Conservation (phyloP, 2,329 filamentous ascomycete genomes). For the Diplodia seriata region DNA sequence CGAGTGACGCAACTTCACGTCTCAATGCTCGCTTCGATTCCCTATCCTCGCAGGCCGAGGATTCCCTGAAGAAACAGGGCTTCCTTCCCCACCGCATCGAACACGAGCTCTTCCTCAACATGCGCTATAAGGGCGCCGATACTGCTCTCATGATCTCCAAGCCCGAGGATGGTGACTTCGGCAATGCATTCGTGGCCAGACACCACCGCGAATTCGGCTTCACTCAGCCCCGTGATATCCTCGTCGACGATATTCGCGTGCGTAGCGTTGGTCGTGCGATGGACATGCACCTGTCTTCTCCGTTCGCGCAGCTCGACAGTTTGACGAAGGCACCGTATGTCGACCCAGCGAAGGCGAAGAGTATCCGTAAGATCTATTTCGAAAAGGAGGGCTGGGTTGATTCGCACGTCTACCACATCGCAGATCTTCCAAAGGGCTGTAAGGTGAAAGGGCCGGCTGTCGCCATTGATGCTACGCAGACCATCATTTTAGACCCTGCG, state of each 20-base stretch:
- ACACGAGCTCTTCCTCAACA: constrained; percentile 51
- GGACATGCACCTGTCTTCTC: constrained; percentile 34
- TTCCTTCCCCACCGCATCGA: constrained; percentile 50
- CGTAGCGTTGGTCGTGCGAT: constrained; percentile 73
- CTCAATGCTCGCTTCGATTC: constrained; percentile 64
- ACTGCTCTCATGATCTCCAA: constrained; percentile 53
- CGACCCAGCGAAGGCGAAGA: constrained; percentile 65
- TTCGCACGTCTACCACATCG: constrained; percentile 40
- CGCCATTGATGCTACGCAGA: constrained; percentile 54
- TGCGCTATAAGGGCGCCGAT: constrained; percentile 54
- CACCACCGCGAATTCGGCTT: constrained; percentile 56
- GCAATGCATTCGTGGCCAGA: constrained; percentile 44
- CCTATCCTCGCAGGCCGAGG: constrained; percentile 37
- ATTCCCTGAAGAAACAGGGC: constrained; percentile 70
- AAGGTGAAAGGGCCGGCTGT: constrained; percentile 43
- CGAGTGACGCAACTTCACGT: neutral
- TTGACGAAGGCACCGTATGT: constrained; percentile 67
- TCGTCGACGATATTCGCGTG: constrained; percentile 29
- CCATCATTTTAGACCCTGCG: constrained; percentile 50
- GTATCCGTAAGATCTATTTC: constrained; percentile 64
- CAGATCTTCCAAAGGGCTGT: constrained; percentile 36
- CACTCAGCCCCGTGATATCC: constrained; percentile 48
- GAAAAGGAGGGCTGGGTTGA: constrained; percentile 37
- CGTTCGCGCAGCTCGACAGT: constrained; percentile 51
- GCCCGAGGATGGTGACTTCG: constrained; percentile 45